Evolutionary conservation across 768 basidiomycete species (phyloP).

Genomic region (Tulasnella sp.): DNA sequence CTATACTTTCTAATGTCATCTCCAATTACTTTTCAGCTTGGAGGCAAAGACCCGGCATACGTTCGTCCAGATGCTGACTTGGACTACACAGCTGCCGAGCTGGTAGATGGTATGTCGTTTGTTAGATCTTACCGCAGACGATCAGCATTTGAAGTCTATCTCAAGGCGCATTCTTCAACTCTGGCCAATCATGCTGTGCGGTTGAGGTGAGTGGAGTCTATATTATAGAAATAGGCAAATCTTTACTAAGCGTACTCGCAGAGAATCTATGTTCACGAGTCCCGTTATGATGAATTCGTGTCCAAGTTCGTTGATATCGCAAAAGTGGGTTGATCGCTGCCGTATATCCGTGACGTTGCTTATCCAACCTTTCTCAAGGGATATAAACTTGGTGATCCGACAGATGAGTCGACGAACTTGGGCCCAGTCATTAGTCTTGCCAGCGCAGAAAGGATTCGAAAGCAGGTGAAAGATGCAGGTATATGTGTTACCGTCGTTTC

Average conservation of each 20-base stretch:
- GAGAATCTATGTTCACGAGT: constrained; percentile 90
- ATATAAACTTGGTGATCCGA: constrained; percentile 83
- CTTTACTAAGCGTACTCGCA: constrained; percentile 24
- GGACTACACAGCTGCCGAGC: constrained; percentile 65
- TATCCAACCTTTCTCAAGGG: constrained; percentile 35
- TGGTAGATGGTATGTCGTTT: constrained; percentile 67
- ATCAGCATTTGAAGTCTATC: background rate
- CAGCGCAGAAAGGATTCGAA: constrained; percentile 71
- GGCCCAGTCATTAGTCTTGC: constrained; percentile 88
- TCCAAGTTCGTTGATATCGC: constrained; percentile 54
- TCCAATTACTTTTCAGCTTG: constrained; percentile 42
- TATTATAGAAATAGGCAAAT: too few species aligned
- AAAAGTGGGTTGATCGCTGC: constrained; percentile 37
- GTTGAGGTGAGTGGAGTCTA: constrained; percentile 72
- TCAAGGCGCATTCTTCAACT: constrained; percentile 85
- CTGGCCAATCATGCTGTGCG: constrained; percentile 93
- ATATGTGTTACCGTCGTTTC: constrained; percentile 19
- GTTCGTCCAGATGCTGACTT: constrained; percentile 79
- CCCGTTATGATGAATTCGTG: constrained; percentile 69
- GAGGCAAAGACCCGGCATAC: constrained; percentile 97
- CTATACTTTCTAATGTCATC: background rate
- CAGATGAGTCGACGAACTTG: constrained; percentile 54
- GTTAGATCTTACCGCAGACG: background rate
- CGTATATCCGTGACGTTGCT: background rate
- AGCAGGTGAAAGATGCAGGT: constrained; percentile 80